phyloP scores from a whole-genome alignment of 768 basidiomycete genomes.

The Mycena metata region DNA sequence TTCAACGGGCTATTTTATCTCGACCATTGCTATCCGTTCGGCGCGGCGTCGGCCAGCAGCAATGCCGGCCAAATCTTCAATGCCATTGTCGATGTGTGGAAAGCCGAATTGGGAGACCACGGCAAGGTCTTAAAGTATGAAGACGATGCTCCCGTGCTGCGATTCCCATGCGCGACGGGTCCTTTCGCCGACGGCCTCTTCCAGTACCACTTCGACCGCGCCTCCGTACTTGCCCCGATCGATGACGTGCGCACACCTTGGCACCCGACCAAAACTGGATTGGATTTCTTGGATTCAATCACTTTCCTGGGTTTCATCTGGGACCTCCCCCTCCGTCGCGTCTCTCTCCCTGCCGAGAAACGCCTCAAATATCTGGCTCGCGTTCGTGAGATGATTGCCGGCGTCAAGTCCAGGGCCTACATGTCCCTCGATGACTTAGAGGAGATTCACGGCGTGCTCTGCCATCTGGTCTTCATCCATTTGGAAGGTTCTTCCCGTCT shows the following conservation, averaged over 20 bases:
- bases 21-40: constrained; percentile 40
- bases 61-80: constrained; percentile 39
- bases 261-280: constrained; percentile 41
- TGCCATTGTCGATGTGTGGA: constrained; percentile 32
- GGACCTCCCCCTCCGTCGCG: constrained; percentile 41
- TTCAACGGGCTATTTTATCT: constrained; percentile 27
- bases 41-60: constrained; percentile 34
- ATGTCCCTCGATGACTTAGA: constrained; percentile 9
- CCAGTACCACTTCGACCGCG: constrained; percentile 36
- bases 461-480: constrained; percentile 16
- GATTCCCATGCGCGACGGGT: neutral
- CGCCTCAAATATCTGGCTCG: constrained; percentile 40
- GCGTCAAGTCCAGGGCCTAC: too few relatives aligned
- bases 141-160: constrained; percentile 24
- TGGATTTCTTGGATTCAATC: constrained; percentile 35
- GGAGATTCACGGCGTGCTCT: constrained; percentile 2
- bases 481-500: neutral
- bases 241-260: constrained; percentile 41
- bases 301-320: constrained; percentile 48
- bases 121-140: constrained; percentile 32
- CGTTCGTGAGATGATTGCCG: neutral
- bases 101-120: neutral
- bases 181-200: neutral
- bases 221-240: constrained; percentile 25
- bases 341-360: constrained; percentile 46